These are phyloP conservation scores for Fonsecaea erecta DNA, from an alignment of 2,329 filamentous ascomycete species.

Conservation along the genomic window DNA sequence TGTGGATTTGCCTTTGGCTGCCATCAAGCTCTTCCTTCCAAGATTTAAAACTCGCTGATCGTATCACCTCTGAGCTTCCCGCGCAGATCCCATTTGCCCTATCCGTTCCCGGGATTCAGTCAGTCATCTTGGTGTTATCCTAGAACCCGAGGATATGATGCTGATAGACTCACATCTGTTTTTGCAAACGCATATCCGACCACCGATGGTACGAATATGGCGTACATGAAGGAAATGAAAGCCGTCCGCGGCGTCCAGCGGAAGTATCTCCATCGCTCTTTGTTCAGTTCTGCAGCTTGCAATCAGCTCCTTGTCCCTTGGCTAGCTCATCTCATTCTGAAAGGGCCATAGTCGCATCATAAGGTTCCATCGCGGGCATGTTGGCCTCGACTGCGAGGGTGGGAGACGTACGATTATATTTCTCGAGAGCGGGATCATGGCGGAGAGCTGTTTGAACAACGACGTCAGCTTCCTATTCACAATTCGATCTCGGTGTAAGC, in stretches of 20 bases:
- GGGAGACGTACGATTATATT: conserved; percentile 53
- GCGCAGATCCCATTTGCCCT: conserved; percentile 86
- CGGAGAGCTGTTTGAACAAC: conserved; percentile 44
- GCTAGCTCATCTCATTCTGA: not conserved
- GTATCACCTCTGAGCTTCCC: conserved; percentile 87
- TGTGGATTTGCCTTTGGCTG: not conserved
- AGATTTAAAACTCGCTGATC: conserved; percentile 72
- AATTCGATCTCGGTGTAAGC: conserved; percentile 54
- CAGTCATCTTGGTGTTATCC: conserved; percentile 4
- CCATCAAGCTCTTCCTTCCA: not conserved
- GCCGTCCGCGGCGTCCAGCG: conserved; percentile 87
- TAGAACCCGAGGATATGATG: not conserved
- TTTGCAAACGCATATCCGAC: conserved; percentile 74
- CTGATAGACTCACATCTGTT: conserved; percentile 73
- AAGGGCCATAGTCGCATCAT: not conserved
- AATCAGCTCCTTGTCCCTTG: conserved; percentile 17
- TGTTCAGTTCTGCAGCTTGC: conserved; percentile 57
- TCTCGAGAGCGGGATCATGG: conserved; percentile 53
- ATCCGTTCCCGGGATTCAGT: conserved; percentile 35
- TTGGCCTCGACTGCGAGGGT: not conserved
- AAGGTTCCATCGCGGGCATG: not conserved
- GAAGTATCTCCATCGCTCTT: conserved; percentile 92
- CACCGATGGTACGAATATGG: conserved; percentile 71
- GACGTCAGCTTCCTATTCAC: conserved; percentile 29
- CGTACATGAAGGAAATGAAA: conserved; percentile 77